A percentile compares a stretch with the other conserved stretches of the same genome.
Conservation (phyloP, 176 grass and related monocot genomes). For the Elaeis guineensis region DNA sequence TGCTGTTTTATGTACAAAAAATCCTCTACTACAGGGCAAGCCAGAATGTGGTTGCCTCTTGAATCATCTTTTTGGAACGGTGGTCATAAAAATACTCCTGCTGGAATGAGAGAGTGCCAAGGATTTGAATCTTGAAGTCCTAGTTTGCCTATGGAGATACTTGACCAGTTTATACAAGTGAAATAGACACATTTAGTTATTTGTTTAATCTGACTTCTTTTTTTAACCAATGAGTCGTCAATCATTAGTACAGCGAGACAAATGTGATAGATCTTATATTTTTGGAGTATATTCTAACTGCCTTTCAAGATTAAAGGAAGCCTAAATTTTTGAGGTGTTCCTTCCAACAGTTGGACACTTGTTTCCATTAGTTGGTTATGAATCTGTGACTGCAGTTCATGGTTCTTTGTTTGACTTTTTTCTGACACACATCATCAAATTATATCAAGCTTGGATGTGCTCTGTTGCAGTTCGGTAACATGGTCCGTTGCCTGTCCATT, state of each 20-base stretch:
- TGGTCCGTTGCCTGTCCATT: too few relatives aligned
- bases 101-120: neutral
- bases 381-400: too few relatives aligned
- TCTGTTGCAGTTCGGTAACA: too few relatives aligned
- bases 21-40: conserved; percentile 80
- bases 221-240: neutral
- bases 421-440: too few relatives aligned
- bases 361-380: too few relatives aligned
- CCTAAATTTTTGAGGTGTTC: conserved; percentile 47
- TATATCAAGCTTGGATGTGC: too few relatives aligned
- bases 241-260: neutral
- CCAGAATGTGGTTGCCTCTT: conserved; percentile 28
- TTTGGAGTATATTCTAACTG: too few relatives aligned
- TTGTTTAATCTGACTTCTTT: neutral
- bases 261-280: neutral
- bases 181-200: neutral
- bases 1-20: conserved; percentile 99
- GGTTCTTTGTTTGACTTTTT: too few relatives aligned
- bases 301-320: conserved; percentile 27
- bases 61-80: conserved; percentile 5
- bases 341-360: conserved; percentile 30
- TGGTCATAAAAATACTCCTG: conserved; percentile 3
- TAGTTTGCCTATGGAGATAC: too few relatives aligned
- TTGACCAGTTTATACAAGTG: neutral
- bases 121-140: neutral